Base-by-base conservation (phyloP, 2,329 filamentous ascomycete genomes). In the Furcasterigmium sp. region DNA sequence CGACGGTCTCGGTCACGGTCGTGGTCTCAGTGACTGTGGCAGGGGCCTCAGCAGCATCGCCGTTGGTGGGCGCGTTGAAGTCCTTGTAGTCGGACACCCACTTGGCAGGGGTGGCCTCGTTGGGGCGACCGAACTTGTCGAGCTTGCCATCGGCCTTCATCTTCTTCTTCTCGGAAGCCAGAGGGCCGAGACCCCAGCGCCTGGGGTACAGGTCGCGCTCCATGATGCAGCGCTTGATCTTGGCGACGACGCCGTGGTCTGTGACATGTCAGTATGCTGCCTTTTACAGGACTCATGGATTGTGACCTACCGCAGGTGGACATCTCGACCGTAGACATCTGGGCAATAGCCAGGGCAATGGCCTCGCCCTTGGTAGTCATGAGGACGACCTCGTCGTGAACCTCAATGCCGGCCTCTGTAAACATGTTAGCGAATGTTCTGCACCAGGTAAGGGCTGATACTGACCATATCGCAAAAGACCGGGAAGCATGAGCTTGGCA, bases 361-460 rank as follows among this genome's bases (percentile, higher is more conserved):
- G 93, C 93, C 73, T 98, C 93, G 58, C 93, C 93, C 80, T 98
- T 98, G 60, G 93, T 97, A 45, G 93, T 97, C 85, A 98, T 97
- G 48, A 98, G 75, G 29, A 98, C 90, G 59, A 97, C 84, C 71
- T 98, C 93, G 66, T 98, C 93, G 63, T 95, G 84, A 50, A 93
- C 82, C 67, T 97, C 90, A 62, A 97, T 95, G 50, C 80, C 87
- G 55, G 85, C 73, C 75, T 96, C 91, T 87, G 61, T 49, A 53
- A 39, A 2, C 13, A 41, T 46, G 51, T 62, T 58, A 64, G 56
- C 46, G 20, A 9, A 19, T 15, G 8, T 19, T 19, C 23, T 6
- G 15, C 19, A 18, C 10, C 7, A 13, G 26, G 13, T 8, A 29
- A 32, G 45, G 28, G 51, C 45, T 52, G 49, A 36, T 39, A 70